Evolutionary conservation across 495 filamentous ascomycete species (phyloP).

Genomic region (Aspergillus funiculosus): DNA sequence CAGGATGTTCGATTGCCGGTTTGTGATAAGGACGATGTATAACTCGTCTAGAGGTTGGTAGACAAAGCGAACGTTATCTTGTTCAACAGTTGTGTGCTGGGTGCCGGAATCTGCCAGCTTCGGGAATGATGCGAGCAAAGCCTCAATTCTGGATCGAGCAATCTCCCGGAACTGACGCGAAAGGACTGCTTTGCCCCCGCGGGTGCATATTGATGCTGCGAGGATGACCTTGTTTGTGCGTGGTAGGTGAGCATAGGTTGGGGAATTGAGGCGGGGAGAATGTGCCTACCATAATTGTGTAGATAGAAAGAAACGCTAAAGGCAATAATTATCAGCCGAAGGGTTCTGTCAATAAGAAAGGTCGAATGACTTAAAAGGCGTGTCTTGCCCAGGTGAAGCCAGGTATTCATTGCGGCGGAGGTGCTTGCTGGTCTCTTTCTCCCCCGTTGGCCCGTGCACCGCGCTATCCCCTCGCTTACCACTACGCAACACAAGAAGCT

Average conservation of each 20-base stretch:
- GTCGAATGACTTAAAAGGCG: background rate
- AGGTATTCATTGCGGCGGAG: conserved; percentile 26
- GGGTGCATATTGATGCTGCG: conserved; percentile 97
- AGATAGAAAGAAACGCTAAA: background rate
- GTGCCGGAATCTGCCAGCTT: conserved; percentile 92
- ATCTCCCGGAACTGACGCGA: conserved; percentile 97
- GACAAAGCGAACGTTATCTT: conserved; percentile 98
- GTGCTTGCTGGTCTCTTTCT: conserved; percentile 46
- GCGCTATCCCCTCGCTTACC: conserved; percentile 41
- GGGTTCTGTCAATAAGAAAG: background rate
- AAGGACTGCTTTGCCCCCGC: conserved; percentile 93
- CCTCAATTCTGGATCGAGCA: conserved; percentile 90
- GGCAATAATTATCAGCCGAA: background rate
- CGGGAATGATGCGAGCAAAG: conserved; percentile 89
- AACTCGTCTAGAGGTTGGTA: conserved; percentile 98
- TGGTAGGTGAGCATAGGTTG: conserved; percentile 20
- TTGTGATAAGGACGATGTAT: conserved; percentile 99
- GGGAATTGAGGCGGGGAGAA: conserved; percentile 10
- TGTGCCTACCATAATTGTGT: conserved; percentile 17
- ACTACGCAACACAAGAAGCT: conserved; percentile 19
- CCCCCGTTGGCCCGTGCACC: conserved; percentile 35
- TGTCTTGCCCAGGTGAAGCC: conserved; percentile 20
- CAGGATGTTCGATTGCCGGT: conserved; percentile 97
- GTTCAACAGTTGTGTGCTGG: conserved; percentile 96
- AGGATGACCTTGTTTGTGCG: conserved; percentile 73